Base-by-base conservation (phyloP, 2,329 filamentous ascomycete genomes). In the Pseudocercospora fuligena region DNA sequence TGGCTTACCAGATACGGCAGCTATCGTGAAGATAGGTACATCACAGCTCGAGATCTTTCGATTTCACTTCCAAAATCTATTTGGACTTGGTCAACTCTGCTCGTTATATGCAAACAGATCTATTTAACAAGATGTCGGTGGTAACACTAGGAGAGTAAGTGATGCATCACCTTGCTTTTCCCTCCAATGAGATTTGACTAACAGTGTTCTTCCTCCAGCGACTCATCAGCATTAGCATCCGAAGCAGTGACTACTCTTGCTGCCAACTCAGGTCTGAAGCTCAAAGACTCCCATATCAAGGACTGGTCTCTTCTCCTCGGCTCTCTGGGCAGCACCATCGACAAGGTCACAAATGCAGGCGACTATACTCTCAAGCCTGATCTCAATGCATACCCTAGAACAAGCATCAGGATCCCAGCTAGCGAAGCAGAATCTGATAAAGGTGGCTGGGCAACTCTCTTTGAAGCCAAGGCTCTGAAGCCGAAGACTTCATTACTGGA, bases 271-370 rank as follows among this genome's bases (percentile, higher is more conserved):
- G 64, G 64, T 5, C 64, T 72, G 7, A 64, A 36, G 5, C 46
- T 72, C 21, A 65, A 60, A 6, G 61, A 60, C 8, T 40, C 58
- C 21, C 65, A 72, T 40, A 57, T 69, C 25, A 31, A 59, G 11
- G 70, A 72, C 64, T 72, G 68, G 58, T n/a, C 33, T 8, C 59
- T 60, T 36, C 66, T 71, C n/a, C 69, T 72, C 5, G 69, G 67
- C 14, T 61, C 63, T 12, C 21, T 72, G 3, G 60, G 71, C 27
- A 47, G 65, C 7, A 62, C 57, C 49, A 58, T 70, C 27, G 29
- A 68, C 9, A 43, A 60, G 12, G 31, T 72, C 29, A 58, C 67
- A 6, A 53, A 53, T 23, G 56, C 51, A 49, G 65, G 66, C n/a
- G 70, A 73, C 59, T 70, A 70, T 63, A 64, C 31, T 12, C 66